A percentile compares a stretch with the other conserved stretches of the same genome.
These are phyloP conservation scores for Somion occarium DNA, from an alignment of 1,284 basidiomycete genomes.

Conservation along the genomic window DNA sequence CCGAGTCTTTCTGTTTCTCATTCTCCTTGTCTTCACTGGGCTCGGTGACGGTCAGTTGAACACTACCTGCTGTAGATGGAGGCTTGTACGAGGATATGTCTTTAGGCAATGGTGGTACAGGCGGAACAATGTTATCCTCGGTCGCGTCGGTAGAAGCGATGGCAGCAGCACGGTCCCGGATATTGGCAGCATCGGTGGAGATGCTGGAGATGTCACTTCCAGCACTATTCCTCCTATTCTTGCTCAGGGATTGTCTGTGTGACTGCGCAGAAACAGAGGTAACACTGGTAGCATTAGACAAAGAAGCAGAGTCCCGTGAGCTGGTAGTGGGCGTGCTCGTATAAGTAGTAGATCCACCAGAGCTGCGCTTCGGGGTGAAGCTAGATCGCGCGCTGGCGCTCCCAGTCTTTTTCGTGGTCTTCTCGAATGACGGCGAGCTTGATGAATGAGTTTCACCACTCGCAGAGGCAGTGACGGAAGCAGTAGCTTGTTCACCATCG, in stretches of 20 bases:
- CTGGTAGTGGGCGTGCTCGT: slow-evolving; percentile 69
- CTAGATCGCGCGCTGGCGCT: slow-evolving; percentile 56
- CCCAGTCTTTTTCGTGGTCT: slow-evolving; percentile 59
- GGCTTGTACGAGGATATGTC: slow-evolving; percentile 79
- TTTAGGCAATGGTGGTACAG: slow-evolving; percentile 95
- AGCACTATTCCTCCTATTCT: slow-evolving; percentile 70
- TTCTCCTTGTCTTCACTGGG: not conserved
- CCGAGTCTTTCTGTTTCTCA: not conserved
- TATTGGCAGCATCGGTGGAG: slow-evolving; percentile 55
- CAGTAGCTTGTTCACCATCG: slow-evolving; percentile 32
- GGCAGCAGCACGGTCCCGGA: slow-evolving; percentile 65
- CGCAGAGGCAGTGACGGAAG: slow-evolving; percentile 16
- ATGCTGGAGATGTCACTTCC: slow-evolving; percentile 83
- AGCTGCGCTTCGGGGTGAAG: slow-evolving; percentile 80
- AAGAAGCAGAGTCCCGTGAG: slow-evolving; percentile 79
- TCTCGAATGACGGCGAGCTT: slow-evolving; percentile 43
- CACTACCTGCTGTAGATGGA: slow-evolving; percentile 7
- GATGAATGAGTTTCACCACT: slow-evolving; percentile 41
- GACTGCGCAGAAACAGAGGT: slow-evolving; percentile 70
- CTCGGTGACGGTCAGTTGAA: slow-evolving; percentile 35
- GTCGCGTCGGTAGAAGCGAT: slow-evolving; percentile 49
- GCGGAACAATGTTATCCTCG: slow-evolving; percentile 75
- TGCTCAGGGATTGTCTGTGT: slow-evolving; percentile 56
- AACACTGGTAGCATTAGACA: slow-evolving; percentile 69
- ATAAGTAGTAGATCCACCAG: slow-evolving; percentile 83